A percentile compares a stretch with the other conserved stretches of the same genome.
These are phyloP conservation scores for Sporisorium graminicola DNA, from an alignment of 1,284 basidiomycete genomes.

Conservation along the genomic window DNA sequence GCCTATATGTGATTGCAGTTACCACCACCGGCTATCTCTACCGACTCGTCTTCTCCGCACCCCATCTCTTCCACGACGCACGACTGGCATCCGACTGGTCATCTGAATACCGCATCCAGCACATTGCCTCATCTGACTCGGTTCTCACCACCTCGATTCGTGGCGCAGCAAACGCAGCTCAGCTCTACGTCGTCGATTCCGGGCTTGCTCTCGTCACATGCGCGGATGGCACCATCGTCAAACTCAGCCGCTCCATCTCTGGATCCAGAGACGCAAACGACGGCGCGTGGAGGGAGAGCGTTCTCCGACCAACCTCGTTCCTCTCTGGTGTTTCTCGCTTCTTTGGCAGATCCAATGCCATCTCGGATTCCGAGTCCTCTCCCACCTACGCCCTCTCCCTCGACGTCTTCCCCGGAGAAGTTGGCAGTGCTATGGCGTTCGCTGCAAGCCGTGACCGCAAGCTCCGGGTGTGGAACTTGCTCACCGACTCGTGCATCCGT, in stretches of 20 bases:
- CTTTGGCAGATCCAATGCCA: slow-evolving; percentile 45
- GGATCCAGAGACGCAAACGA: slow-evolving; percentile 30
- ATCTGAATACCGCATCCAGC: slow-evolving; percentile 48
- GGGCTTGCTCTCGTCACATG: slow-evolving; percentile 60
- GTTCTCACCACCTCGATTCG: slow-evolving; percentile 22
- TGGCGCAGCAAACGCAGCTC: slow-evolving; percentile 40
- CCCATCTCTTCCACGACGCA: slow-evolving; percentile 44
- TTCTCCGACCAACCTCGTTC: slow-evolving; percentile 59
- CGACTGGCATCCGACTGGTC: slow-evolving; percentile 46
- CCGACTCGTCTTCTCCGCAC: slow-evolving; percentile 48
- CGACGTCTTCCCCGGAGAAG: slow-evolving; percentile 46
- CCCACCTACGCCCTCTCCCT: slow-evolving; percentile 54
- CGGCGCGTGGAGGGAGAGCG: slow-evolving; percentile 54
- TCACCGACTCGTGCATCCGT: slow-evolving; percentile 62
- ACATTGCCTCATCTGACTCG: slow-evolving; percentile 42
- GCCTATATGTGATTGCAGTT: slow-evolving; percentile 53
- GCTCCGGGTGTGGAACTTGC: slow-evolving; percentile 64
- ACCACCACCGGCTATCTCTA: slow-evolving; percentile 56
- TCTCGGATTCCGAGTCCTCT: slow-evolving; percentile 41
- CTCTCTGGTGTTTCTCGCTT: slow-evolving; percentile 61
- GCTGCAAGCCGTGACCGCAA: slow-evolving; percentile 63
- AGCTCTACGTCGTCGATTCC: slow-evolving; percentile 52
- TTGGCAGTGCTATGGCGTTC: slow-evolving; percentile 54
- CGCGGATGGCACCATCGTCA: slow-evolving; percentile 60
- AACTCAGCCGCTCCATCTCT: slow-evolving; percentile 45